These are phyloP conservation scores for Cryptococcus depauperatus DNA, from an alignment of 1,284 basidiomycete genomes.

Conservation along the genomic window DNA sequence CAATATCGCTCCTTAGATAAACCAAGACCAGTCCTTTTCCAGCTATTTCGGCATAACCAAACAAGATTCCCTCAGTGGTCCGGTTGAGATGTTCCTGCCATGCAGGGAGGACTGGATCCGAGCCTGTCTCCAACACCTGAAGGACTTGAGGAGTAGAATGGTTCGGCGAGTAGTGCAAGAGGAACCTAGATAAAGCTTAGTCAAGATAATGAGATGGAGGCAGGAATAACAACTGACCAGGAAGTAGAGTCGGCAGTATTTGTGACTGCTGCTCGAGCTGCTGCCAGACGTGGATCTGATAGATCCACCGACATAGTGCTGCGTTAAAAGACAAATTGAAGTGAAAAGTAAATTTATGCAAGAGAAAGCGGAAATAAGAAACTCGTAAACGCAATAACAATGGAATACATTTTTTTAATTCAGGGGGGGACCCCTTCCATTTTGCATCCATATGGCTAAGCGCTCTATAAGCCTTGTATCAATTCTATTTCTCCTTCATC, in stretches of 20 bases:
- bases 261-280: slow-evolving; percentile 16
- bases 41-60: slow-evolving; percentile 23
- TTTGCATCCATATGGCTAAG: too few species aligned
- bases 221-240: slow-evolving; percentile 18
- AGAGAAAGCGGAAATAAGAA: too few species aligned
- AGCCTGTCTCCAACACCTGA: slow-evolving; percentile 16
- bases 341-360: too few species aligned
- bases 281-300: slow-evolving; percentile 24
- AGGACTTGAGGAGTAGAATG: slow-evolving; percentile 10
- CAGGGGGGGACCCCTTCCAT: too few species aligned
- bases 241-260: slow-evolving; percentile 17
- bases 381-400: too few species aligned
- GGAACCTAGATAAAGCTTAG: slow-evolving; percentile 11
- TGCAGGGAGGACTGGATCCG: slow-evolving; percentile 17
- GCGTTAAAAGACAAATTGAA: too few species aligned
- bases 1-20: slow-evolving; percentile 21
- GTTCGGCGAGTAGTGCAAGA: slow-evolving; percentile 20
- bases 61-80: slow-evolving; percentile 16
- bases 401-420: too few species aligned
- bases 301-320: slow-evolving; percentile 34
- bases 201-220: too few species aligned
- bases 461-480: slow-evolving; percentile 26
- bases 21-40: slow-evolving; percentile 23
- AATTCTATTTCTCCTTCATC: slow-evolving; percentile 26
- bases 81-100: slow-evolving; percentile 12